phyloP scores from a whole-genome alignment of 805 yeast species.

The Isabelozyma pseudorhagii region DNA sequence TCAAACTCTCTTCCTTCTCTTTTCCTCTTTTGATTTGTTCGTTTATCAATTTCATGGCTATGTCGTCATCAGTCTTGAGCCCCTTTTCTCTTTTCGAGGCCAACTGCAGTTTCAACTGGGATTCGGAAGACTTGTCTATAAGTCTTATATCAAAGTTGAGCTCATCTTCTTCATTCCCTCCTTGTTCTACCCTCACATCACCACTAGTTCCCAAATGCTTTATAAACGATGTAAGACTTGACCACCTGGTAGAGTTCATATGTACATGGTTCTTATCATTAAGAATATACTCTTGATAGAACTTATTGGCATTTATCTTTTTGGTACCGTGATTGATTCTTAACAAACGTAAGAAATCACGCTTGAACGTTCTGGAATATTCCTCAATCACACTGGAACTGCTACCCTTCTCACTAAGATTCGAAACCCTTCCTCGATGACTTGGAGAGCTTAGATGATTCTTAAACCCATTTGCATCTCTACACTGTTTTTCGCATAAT shows the following conservation, averaged over 20 bases:
- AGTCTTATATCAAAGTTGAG: slow-evolving; percentile 31
- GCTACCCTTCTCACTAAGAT: slow-evolving; percentile 33
- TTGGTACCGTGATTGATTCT: slow-evolving; percentile 78
- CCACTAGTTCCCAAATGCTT: slow-evolving; percentile 57
- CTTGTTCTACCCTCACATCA: slow-evolving; percentile 46
- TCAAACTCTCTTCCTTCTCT: neutral
- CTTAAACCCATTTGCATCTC: slow-evolving; percentile 94
- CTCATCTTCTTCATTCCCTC: slow-evolving; percentile 30
- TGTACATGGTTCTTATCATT: slow-evolving; percentile 81
- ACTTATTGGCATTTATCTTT: slow-evolving; percentile 72
- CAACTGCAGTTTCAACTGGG: slow-evolving; percentile 30
- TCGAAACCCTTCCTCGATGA: slow-evolving; percentile 57
- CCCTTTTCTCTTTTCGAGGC: slow-evolving; percentile 31
- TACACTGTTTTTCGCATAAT: slow-evolving; percentile 86
- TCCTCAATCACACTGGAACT: slow-evolving; percentile 50
- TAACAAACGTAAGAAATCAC: slow-evolving; percentile 62
- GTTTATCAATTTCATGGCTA: slow-evolving; percentile 40
- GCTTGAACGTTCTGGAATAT: slow-evolving; percentile 58
- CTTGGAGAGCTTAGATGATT: slow-evolving; percentile 83
- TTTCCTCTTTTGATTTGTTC: slow-evolving; percentile 52
- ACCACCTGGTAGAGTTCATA: slow-evolving; percentile 86
- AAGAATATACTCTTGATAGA: slow-evolving; percentile 82
- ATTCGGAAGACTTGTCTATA: slow-evolving; percentile 10
- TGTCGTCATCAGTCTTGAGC: slow-evolving; percentile 45
- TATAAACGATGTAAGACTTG: slow-evolving; percentile 65